Evolutionary conservation across 2,329 filamentous ascomycete species (phyloP).

Genomic region (Dothideomycetes sp.): DNA sequence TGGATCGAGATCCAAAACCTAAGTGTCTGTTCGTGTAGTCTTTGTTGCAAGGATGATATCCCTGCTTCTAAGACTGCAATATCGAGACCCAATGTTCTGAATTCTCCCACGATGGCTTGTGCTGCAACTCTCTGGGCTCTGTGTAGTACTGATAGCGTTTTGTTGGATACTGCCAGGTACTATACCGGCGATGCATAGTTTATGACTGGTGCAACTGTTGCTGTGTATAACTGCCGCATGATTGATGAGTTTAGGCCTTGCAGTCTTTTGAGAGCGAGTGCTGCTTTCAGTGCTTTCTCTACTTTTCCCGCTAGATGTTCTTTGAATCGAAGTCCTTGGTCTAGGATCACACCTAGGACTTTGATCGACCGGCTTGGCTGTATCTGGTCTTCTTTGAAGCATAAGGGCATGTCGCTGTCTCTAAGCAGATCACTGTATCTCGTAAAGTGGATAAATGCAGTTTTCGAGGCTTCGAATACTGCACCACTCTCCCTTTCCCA

Average conservation of each 20-base stretch:
- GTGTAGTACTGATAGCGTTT: neutral
- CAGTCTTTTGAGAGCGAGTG: conserved; percentile 12
- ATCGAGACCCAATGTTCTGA: neutral
- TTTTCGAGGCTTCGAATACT: conserved; percentile 24
- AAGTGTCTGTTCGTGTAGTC: conserved; percentile 3
- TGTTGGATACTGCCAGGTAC: conserved; percentile 2
- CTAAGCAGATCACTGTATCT: conserved; percentile 9
- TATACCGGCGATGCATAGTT: conserved; percentile 13
- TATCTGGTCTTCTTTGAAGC: neutral
- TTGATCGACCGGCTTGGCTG: conserved; percentile 1
- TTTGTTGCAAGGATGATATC: neutral
- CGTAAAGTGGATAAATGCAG: conserved; percentile 24
- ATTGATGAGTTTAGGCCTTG: conserved; percentile 11
- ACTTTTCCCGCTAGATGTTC: neutral
- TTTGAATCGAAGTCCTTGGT: conserved; percentile 2
- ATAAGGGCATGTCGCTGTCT: neutral
- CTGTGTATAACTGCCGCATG: conserved; percentile 11
- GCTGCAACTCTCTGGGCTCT: conserved; percentile 2
- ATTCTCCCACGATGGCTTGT: neutral
- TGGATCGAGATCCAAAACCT: conserved; percentile 1
- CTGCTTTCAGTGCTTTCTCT: conserved; percentile 4
- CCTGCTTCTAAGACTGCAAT: conserved; percentile 1
- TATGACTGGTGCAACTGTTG: conserved; percentile 12
- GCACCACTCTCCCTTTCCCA: conserved; percentile 16
- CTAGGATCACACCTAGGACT: neutral